Conservation (phyloP, 2,329 filamentous ascomycete species). For the Cladobotryum protrusum region DNA sequence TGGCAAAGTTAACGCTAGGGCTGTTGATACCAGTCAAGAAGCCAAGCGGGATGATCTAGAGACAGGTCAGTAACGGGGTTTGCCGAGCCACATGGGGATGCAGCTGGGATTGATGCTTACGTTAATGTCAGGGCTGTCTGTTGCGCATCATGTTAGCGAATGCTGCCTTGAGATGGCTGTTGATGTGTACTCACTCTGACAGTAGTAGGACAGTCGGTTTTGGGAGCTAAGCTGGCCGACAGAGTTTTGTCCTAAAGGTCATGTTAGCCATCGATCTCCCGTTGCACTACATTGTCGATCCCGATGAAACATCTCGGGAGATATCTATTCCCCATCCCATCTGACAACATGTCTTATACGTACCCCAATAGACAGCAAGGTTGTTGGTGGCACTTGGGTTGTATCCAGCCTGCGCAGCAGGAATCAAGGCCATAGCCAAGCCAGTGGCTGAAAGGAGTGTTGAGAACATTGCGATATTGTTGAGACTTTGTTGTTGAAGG, state of each 20-base stretch:
- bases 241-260: slow-evolving; percentile 51
- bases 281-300: too few species aligned
- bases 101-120: neutral
- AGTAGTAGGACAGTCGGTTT: slow-evolving; percentile 52
- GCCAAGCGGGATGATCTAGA: slow-evolving; percentile 50
- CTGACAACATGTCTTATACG: slow-evolving; percentile 9
- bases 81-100: neutral
- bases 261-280: neutral
- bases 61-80: too few species aligned
- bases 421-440: slow-evolving; percentile 19
- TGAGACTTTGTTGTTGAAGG: too few species aligned
- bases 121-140: slow-evolving; percentile 3
- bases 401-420: slow-evolving; percentile 35
- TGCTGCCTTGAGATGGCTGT: neutral
- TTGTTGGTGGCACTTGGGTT: slow-evolving; percentile 42
- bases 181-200: slow-evolving; percentile 42
- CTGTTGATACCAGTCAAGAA: slow-evolving; percentile 55
- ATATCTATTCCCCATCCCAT: too few species aligned
- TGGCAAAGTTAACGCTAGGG: slow-evolving; percentile 57
- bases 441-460: slow-evolving; percentile 11
- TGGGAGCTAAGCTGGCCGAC: slow-evolving; percentile 41
- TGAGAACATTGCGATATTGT: slow-evolving; percentile 4
- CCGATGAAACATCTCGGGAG: too few species aligned
- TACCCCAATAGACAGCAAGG: slow-evolving; percentile 62
- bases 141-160: slow-evolving; percentile 7